Evolutionary conservation across 2,329 filamentous ascomycete species (phyloP).

Genomic region (Chrysosporium keratinophilum): DNA sequence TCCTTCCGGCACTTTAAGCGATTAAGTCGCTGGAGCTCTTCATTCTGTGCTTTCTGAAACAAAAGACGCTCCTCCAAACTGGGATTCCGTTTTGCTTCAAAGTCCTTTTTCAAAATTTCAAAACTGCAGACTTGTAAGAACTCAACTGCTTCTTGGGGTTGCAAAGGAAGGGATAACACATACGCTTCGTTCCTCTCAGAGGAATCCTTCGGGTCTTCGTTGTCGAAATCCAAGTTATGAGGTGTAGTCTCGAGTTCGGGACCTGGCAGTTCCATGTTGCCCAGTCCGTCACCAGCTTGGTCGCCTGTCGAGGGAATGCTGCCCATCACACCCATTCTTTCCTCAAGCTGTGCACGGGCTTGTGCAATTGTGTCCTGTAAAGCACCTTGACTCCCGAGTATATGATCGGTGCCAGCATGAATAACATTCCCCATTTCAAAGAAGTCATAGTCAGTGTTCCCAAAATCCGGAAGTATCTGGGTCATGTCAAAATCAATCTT

Average conservation of each 20-base stretch:
- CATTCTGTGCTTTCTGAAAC: constrained; percentile 8
- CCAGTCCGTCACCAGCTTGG: not conserved
- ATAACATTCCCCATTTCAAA: not conserved
- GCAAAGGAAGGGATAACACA: not conserved
- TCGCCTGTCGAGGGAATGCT: not conserved
- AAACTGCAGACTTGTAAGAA: not conserved
- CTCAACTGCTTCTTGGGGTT: no score
- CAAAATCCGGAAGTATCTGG: not conserved
- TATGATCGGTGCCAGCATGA: not conserved
- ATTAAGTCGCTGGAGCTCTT: constrained; percentile 5
- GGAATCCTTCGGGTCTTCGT: not conserved
- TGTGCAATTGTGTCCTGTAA: not conserved
- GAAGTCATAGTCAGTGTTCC: not conserved
- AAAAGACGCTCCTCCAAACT: constrained; percentile 5
- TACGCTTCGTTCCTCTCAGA: not conserved
- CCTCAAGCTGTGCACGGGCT: not conserved
- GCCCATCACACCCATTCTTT: not conserved
- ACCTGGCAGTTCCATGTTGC: not conserved
- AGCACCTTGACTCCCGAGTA: not conserved
- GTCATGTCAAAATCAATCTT: not conserved
- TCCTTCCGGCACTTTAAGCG: not conserved
- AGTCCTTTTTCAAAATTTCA: constrained; percentile 2
- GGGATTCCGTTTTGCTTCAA: constrained; percentile 8
- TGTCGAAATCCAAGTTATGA: not conserved
- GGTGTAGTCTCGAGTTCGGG: not conserved